phyloP scores from a whole-genome alignment of 2,329 filamentous ascomycete genomes.

The Aureobasidium mangrovei region DNA sequence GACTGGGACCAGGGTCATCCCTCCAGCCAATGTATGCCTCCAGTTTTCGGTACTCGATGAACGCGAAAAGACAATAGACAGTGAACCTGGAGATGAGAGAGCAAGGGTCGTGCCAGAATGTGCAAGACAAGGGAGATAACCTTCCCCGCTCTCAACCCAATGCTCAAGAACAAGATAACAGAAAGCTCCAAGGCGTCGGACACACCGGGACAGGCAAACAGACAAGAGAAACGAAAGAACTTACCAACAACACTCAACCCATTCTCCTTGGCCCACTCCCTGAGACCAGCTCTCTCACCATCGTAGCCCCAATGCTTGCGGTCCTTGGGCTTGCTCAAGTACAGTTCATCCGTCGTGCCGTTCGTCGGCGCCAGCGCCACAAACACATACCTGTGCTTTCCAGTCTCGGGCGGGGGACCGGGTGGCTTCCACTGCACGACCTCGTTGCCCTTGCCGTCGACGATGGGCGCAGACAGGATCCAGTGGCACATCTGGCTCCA shows the following conservation, averaged over 20 bases:
- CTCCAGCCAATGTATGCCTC: no score
- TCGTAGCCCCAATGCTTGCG: conserved; percentile 49
- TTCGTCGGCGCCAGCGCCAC: conserved; percentile 41
- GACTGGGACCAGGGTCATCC: no score
- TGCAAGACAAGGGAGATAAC: not conserved
- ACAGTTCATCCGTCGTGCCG: conserved; percentile 32
- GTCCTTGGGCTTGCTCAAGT: conserved; percentile 40
- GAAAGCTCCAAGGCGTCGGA: not conserved
- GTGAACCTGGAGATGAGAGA: no score
- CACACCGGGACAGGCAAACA: not conserved
- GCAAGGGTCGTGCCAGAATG: not conserved
- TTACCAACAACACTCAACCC: conserved; percentile 39
- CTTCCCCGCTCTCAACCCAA: not conserved
- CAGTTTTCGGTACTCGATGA: no score
- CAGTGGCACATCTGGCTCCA: conserved; percentile 53
- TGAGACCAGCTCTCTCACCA: conserved; percentile 41
- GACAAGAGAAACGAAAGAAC: conserved; percentile 6
- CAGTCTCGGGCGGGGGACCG: conserved; percentile 46
- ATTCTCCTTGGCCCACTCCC: conserved; percentile 43
- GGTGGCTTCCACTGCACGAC: conserved; percentile 46
- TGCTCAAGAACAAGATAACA: not conserved
- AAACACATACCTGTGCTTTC: conserved; percentile 51
- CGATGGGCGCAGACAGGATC: conserved; percentile 34
- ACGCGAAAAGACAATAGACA: no score
- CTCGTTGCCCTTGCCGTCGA: conserved; percentile 26